These are phyloP conservation scores for Phytophthora ohioensis DNA, from an alignment of 352 stramenopile genomes.

Conservation along the genomic window DNA sequence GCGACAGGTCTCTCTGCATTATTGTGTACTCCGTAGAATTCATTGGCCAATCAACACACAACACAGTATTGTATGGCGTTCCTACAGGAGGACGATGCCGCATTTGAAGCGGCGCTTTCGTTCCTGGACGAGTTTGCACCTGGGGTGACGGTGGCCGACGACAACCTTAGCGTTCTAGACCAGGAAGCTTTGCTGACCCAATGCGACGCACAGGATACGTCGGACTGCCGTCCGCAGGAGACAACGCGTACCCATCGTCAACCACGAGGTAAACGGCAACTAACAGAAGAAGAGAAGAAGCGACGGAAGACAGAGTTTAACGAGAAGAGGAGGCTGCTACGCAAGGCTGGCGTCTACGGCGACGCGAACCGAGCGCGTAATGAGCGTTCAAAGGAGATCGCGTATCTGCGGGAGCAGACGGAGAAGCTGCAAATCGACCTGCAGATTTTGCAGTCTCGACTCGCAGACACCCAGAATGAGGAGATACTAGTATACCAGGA, in stretches of 20 bases:
- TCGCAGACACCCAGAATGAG: background rate
- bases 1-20: no score
- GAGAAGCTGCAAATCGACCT: conserved; percentile 46
- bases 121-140: conserved; percentile 23
- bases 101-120: conserved; percentile 16
- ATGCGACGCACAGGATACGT: background rate
- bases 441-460: conserved; percentile 27
- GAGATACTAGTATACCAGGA: background rate
- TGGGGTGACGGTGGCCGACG: background rate
- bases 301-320: conserved; percentile 13
- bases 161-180: no score
- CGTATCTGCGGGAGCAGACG: conserved; percentile 38
- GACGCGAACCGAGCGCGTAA: conserved; percentile 44
- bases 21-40: no score
- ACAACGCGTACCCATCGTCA: background rate
- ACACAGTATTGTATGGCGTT: conserved; percentile 12
- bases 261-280: background rate
- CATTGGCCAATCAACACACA: conserved; percentile 1
- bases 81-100: conserved; percentile 16
- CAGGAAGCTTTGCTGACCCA: background rate
- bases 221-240: background rate
- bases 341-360: conserved; percentile 27
- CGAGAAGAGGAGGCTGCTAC: conserved; percentile 26
- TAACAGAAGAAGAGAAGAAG: conserved; percentile 23
- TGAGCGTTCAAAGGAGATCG: conserved; percentile 46